Percentiles rank a stretch among this genome's conserved stretches.
Conservation (phyloP, 306 rosid genomes). For the Abrus pulchellus region DNA sequence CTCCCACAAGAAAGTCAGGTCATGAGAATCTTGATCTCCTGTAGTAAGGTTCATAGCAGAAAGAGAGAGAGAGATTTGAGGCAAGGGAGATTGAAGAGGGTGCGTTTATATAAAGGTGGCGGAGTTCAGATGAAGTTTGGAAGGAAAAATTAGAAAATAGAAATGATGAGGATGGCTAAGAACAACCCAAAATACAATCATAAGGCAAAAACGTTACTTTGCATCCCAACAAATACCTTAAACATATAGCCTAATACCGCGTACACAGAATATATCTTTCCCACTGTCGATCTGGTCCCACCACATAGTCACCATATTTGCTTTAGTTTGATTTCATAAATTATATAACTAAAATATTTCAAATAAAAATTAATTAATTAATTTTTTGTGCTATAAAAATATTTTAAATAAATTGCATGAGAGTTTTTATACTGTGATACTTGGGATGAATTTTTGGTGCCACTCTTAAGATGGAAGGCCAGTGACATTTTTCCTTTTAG, state of each 20-base stretch:
- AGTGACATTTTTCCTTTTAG: neutral
- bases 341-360: neutral
- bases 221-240: neutral
- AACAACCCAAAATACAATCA: constrained; percentile 38
- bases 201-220: constrained; percentile 14
- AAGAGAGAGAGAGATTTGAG: neutral
- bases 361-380: neutral
- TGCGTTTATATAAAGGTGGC: constrained; percentile 19
- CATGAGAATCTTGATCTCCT: neutral
- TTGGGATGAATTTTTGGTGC: neutral
- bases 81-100: no score
- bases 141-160: neutral
- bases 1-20: constrained; percentile 33
- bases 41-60: constrained; percentile 29
- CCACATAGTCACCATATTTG: neutral
- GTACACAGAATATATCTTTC: neutral
- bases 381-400: no score
- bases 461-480: neutral
- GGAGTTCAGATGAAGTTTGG: constrained; percentile 3
- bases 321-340: neutral
- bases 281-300: neutral
- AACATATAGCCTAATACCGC: neutral
- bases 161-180: constrained; percentile 14
- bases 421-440: no score
- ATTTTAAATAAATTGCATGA: no score